Base-by-base conservation (phyloP, 345 rosid genomes). In the Clausena lansium region DNA sequence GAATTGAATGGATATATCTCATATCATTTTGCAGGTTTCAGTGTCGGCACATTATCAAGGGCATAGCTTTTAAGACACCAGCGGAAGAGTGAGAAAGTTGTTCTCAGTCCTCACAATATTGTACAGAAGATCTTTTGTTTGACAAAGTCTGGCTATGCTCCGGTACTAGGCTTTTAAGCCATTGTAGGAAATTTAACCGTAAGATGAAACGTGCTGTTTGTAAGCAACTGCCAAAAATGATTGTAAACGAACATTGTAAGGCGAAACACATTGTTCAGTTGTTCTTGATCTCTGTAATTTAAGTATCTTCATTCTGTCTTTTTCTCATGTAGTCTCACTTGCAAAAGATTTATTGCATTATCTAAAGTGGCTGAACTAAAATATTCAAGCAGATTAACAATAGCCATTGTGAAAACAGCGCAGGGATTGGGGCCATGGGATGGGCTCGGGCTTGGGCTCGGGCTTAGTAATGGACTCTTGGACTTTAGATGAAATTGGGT, bases 31-130 rank as follows among this genome's bases (percentile, higher is more conserved):
- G 75, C 84, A 93, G 98, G 97, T 93, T 88, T 77, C 98, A 90
- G n/a, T 93, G 97, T 75, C 91, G 93, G 39, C 97, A 90, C 82
- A 91, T 87, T 45, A 81, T 91, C 60, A 90, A 88, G 85, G 98
- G 98, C 28, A 77, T 93, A 55, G 87, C 89, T 60, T 86, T 86
- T 83, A 83, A 86, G 36, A 77, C 82, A 71, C 78, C 89, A n/a
- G 80, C 80, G 11, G 94, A 93, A 70, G 98, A 91, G 84, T 89
- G 79, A 88, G 64, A 67, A 71, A 76, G 55, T 14, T 55, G 50
- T 57, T 33, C 58, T 66, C 27, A 32, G 58, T 57, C 58, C 58
- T 66, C 33, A 39, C 39, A 0, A 17, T 60, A 2, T 13, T 22
- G 60, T 62, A 60, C 36, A 70, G 25, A 57, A 13, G 59, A 45